Percentiles rank a stretch among this genome's conserved stretches.
Conservation (phyloP, 2,329 filamentous ascomycete species). For the Alternaria ventricosa region DNA sequence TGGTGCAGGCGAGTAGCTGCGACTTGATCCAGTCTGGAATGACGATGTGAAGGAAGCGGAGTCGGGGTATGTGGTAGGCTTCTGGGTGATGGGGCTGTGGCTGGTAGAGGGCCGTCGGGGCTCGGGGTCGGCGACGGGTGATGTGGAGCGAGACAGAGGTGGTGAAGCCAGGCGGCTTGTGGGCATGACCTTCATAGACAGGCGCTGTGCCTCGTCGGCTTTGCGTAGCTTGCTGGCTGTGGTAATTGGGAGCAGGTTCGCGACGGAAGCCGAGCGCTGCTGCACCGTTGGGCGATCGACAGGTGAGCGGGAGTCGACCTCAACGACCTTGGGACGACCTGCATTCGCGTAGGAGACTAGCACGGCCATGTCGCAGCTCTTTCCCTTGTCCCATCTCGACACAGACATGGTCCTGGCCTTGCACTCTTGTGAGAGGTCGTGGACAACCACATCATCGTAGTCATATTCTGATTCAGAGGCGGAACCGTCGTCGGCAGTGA, state of each 20-base stretch:
- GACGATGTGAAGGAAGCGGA: constrained; percentile 33
- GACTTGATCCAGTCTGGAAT: constrained; percentile 30
- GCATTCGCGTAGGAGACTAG: constrained; percentile 47
- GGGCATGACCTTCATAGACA: constrained; percentile 33
- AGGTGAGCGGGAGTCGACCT: constrained; percentile 37
- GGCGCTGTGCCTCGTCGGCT: constrained; percentile 32
- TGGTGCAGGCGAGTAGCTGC: constrained; percentile 33
- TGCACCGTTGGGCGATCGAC: constrained; percentile 24
- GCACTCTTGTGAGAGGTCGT: constrained; percentile 35
- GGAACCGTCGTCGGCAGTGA: constrained; percentile 44
- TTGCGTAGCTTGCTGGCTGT: constrained; percentile 38
- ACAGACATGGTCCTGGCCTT: constrained; percentile 44
- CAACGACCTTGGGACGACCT: constrained; percentile 48
- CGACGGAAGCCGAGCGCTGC: constrained; percentile 44
- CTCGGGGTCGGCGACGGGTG: constrained; percentile 29
- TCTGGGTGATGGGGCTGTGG: constrained; percentile 34
- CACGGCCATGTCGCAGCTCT: constrained; percentile 47
- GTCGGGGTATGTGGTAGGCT: constrained; percentile 25
- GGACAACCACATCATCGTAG: constrained; percentile 40
- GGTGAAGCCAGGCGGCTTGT: constrained; percentile 13
- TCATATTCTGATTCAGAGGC: constrained; percentile 37
- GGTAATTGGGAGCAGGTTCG: constrained; percentile 36
- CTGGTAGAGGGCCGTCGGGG: constrained; percentile 38
- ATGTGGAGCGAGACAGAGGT: constrained; percentile 28
- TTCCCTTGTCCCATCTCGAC: constrained; percentile 40